Base-by-base conservation (phyloP, 352 stramenopile genomes). In the Phytophthora hibernalis region DNA sequence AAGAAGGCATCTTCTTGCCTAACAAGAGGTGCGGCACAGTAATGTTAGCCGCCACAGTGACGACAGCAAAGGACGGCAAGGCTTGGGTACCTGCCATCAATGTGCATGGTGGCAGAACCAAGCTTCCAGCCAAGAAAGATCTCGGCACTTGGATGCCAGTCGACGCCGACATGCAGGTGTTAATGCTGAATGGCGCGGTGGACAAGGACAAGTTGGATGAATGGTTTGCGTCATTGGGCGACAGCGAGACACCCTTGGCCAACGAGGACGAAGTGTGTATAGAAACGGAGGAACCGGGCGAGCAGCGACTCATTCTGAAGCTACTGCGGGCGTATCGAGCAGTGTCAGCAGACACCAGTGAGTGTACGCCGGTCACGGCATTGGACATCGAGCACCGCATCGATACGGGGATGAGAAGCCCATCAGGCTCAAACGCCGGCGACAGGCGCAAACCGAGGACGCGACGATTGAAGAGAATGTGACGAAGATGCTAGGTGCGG, bases 91-190 rank as follows among this genome's bases (percentile, higher is more conserved):
- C 66, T 5, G 44, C 52, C 2, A 37, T 74, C 18, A 74, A 67
- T 11, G 15, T 52, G 5, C 5, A 31, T 1, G 54, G 54, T 6
- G 38, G 43, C 13, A 9, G 12, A 0, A 30, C 35, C 6, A 59
- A 66, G 4, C 21, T 67, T 2, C 66, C 66, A 6, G 40, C 8
- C 18, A 54, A 64, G 20, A 26, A 26, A 22, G 42, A 57, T 3
- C 18, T 70, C 0, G 66, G 66, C 13, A 55, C 26, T 2, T 74
- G 66, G 54, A 20, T 74, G 3, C 66, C 66, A 6, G 3, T 69
- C 1, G 24, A 61, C 0, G 9, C 42, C 0, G 66, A 66, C 15
- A 52, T 66, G 31, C 5, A 59, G 26, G 21, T 69, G 5, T 22
- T 71, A 3, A 18, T 42, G 11, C 16, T 58, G 15, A 54, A 59